These are phyloP conservation scores for Pigoraptor vietnamica DNA, from an alignment of 78 protist species.

Conservation along the genomic window DNA sequence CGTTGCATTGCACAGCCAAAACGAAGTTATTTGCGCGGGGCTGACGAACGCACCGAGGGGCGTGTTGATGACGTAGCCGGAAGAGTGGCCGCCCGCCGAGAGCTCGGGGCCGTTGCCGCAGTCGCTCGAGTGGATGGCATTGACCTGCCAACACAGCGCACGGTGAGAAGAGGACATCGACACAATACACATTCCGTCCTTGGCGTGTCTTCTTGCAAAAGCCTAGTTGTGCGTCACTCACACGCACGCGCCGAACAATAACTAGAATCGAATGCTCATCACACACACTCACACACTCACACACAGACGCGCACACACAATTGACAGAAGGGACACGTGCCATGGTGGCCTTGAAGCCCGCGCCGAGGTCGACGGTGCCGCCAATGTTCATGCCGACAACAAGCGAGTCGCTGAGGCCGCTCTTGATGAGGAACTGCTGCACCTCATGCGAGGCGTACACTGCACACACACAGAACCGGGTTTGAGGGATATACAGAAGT, in stretches of 20 bases:
- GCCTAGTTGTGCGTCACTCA: too few relatives aligned
- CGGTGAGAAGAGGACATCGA: too few relatives aligned
- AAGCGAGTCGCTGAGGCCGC: neutral
- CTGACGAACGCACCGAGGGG: neutral
- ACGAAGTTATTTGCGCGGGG: neutral
- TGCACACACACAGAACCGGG: neutral
- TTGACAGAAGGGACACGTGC: conserved; percentile 3
- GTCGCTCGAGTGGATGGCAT: conserved; percentile 16
- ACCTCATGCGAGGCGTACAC: conserved; percentile 7
- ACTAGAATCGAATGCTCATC: too few relatives aligned
- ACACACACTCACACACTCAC: too few relatives aligned
- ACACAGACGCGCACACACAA: too few relatives aligned
- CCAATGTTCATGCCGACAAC: conserved; percentile 13
- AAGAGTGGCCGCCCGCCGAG: neutral
- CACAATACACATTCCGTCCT: too few relatives aligned
- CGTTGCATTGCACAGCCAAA: neutral
- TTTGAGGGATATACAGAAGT: neutral
- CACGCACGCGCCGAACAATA: too few relatives aligned
- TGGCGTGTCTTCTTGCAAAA: too few relatives aligned
- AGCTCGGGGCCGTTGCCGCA: neutral
- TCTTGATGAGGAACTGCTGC: neutral
- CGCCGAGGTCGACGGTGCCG: conserved; percentile 24
- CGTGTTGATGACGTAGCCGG: conserved; percentile 11
- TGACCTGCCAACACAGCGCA: too few relatives aligned
- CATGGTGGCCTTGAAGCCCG: conserved; percentile 27